Evolutionary conservation across 1,139 yeast species (phyloP), one percentile per base, ranked within the genome.

Genomic region (Casaregolazyma lundiana): DNA sequence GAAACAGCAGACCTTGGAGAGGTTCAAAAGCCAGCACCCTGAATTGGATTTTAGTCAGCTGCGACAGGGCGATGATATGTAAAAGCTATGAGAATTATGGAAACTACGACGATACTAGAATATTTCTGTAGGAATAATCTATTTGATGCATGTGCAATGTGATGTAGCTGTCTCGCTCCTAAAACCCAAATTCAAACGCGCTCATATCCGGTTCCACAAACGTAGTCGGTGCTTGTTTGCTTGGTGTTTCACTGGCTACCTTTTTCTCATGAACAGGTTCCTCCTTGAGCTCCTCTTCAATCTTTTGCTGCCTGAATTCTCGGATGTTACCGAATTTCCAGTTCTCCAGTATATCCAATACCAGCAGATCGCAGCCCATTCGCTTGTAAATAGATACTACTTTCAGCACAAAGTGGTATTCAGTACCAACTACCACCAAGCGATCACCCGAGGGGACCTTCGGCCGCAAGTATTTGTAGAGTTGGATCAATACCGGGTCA

Each of bases 281-380:
- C 29, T 40, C 36, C 19, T 9, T 15, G 30, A 44, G 47, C 15
- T 44, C 44, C 8, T 42, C 43, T 6, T 29, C 44, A 15, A 35
- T 35, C 15, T 47, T 16, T 18, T 19, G 20, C 26, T 6, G 15
- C 18, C 6, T 26, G 18, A 26, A 34, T 7, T n/a, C 26, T 20
- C 37, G 20, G 6, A 22, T 24, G 17, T 30, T 38, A 18, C 35
- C 64, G 59, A 89, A 90, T 26, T 68, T 67, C 97, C 97, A 90
- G 50, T 77, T 78, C 44, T 70, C 70, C 2, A 85, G 68, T 44
- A 89, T 63, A 41, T 80, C 73, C 16, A 86, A 61, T 0, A 90
- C 81, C 41, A 90, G 64, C 53, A 81, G 77, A 56, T 90, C 96
- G 67, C 97, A 90, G 0, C 97, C 97, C 96, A 90, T 88, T 50